Base-by-base conservation (phyloP, 345 rosid genomes). In the Lagerstroemia speciosa region DNA sequence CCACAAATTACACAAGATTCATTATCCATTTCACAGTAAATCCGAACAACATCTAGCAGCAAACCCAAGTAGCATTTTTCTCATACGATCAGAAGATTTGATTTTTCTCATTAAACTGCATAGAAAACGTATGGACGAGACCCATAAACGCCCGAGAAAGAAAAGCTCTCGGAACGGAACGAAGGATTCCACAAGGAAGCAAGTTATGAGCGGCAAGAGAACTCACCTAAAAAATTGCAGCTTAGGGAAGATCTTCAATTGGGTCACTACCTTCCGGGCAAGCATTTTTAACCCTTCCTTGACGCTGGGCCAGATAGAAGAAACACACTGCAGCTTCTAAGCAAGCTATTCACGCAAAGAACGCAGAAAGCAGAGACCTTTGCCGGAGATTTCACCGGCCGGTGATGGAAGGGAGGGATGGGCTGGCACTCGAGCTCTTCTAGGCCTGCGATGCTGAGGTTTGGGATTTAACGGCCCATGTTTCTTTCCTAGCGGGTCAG, bases 231-330 rank as follows among this genome's bases (percentile, higher is more conserved):
- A 58, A 29, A 58, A 58, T 19, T 58, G 63, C 33, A 58, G 32
- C 63, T 58, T 58, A 3, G 63, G 63, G 34, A 58, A 58, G 63
- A 58, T 10, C 63, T 30, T 58, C 63, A 30, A 9, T 58, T 58
- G 63, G 33, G 33, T 30, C 7, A 7, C 20, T 14, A 27, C 63
- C 34, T 58, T 58, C 16, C 63, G 63, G 6, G 34, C 34, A 27
- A 58, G 34, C 63, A 58, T 58, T 58, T 58, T 34, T 58, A 19
- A 33, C 6, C 63, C 63, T 58, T 4, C 12, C 15, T 20, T 30
- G 32, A 26, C 10, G 33, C 33, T 1, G 33, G 34, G 34, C 63
- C 63, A n/a, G 6, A 14, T 20, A 58, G 63, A 58, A 27, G 24
- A 20, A n/a, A 53, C 1, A 53, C 30, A 5, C 30, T 24, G 6